Evolutionary conservation across 2,329 filamentous ascomycete genomes (phyloP).

Genomic region (Chaetoscypha palmicola): DNA sequence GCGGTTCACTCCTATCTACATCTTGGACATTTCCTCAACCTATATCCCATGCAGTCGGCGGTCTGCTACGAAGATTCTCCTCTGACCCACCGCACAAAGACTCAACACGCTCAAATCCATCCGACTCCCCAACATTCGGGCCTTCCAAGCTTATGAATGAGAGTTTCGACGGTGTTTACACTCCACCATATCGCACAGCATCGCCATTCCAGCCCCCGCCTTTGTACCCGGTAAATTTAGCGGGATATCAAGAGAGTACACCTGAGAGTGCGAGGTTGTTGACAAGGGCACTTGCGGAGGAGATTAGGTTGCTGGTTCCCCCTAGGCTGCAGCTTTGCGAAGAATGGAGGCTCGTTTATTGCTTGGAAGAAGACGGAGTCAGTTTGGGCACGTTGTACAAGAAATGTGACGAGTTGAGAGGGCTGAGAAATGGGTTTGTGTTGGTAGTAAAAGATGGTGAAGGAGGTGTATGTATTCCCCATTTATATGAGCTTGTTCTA

Average conservation of each 20-base stretch:
- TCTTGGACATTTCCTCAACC: constrained; percentile 40
- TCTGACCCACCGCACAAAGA: constrained; percentile 32
- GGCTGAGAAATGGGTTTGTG: constrained; percentile 76
- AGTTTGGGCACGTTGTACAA: constrained; percentile 82
- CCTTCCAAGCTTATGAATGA: not conserved
- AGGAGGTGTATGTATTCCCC: constrained; percentile 52
- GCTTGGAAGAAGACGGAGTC: constrained; percentile 84
- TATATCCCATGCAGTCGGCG: constrained; percentile 46
- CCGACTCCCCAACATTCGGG: not conserved
- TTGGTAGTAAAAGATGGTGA: constrained; percentile 75
- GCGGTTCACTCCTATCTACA: constrained; percentile 30
- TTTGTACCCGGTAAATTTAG: constrained; percentile 69
- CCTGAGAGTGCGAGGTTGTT: constrained; percentile 58
- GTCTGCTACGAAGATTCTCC: constrained; percentile 62
- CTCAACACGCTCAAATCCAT: not conserved
- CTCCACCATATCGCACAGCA: constrained; percentile 44
- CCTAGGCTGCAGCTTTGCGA: constrained; percentile 81
- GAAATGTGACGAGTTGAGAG: constrained; percentile 60
- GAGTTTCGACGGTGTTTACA: constrained; percentile 26
- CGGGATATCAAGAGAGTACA: constrained; percentile 58
- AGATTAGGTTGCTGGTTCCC: constrained; percentile 84
- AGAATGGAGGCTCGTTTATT: constrained; percentile 81
- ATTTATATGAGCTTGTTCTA: constrained; percentile 18
- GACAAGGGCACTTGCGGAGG: constrained; percentile 70
- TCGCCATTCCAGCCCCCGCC: constrained; percentile 85